Evolutionary conservation across 2,329 filamentous ascomycete genomes (phyloP).

Genomic region (Verticillium nonalfalfae): DNA sequence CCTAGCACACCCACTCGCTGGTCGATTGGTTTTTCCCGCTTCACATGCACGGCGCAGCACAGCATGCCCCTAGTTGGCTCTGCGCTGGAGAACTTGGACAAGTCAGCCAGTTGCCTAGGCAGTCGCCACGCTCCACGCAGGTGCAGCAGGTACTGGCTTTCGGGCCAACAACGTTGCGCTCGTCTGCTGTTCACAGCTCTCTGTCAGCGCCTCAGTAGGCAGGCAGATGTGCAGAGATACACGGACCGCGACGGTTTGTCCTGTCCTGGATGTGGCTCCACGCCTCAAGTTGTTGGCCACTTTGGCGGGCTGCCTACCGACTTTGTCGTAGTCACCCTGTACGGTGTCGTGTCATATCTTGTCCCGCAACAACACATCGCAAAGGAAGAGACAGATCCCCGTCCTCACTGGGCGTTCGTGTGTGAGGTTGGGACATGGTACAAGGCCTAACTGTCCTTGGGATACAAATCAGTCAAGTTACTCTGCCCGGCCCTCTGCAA

Average conservation of each 20-base stretch:
- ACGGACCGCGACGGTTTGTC: neutral
- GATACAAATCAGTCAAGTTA: neutral
- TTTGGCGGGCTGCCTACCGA: neutral
- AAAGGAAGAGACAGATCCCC: neutral
- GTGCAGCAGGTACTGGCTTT: constrained; percentile 1
- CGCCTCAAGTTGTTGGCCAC: neutral
- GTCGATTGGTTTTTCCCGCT: neutral
- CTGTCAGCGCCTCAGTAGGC: neutral
- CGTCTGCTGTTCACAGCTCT: neutral
- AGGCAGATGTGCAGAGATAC: neutral
- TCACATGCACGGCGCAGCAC: neutral
- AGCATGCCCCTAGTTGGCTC: neutral
- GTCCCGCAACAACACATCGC: neutral
- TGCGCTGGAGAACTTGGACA: neutral
- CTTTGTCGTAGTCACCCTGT: neutral
- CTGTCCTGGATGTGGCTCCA: neutral
- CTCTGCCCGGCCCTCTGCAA: neutral
- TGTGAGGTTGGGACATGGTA: neutral
- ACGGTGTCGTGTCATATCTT: neutral
- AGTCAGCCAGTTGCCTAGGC: neutral
- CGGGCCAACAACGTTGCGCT: constrained; percentile 1
- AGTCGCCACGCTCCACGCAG: neutral
- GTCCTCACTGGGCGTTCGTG: neutral
- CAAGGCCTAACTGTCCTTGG: neutral
- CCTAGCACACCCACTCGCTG: neutral